Evolutionary conservation across 371 early-diverging fungal species (phyloP), one percentile per base, ranked within the genome.

Genomic region (Enteropsectra breve): DNA sequence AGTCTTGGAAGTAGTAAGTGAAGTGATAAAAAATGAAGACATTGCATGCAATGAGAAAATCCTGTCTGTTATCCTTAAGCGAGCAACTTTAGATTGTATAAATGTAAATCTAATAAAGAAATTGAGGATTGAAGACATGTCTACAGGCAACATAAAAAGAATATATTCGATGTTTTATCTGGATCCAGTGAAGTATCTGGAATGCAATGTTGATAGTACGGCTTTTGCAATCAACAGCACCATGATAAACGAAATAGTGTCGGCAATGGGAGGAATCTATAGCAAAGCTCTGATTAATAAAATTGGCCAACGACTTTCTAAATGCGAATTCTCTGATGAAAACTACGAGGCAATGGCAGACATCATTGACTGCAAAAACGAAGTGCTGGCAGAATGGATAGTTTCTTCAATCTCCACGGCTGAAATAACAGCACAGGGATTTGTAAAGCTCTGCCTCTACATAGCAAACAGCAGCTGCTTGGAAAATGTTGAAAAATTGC

Each of bases 161-260:
- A 52, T 52, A 11, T 52, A 52, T 38, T 52, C 52, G 11, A 52
- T 52, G 52, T 52, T 52, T 21, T 52, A 52, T 38, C 15, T 52
- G 24, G 21, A 18, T 18, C 52, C 52, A 11, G 13, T 52, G 52
- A 52, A 38, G 24, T 52, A 52, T 21, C 15, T 52, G 18, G 21
- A 52, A 21, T 52, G 18, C 21, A 21, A 52, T 11, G 18, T 52
- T 13, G 11, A 52, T 21, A 38, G 18, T 15, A 11, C 15, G 11
- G 52, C 13, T 11, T 52, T 52, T 38, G 40, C 21, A 11, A 18
- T 21, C 11, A 21, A 52, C 21, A 21, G 18, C 52, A 52, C 11
- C 21, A 52, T 52, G 52, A 38, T 52, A 11, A 21, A 11, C 18
- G 52, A 52, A 21, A 18, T 52, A 21, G 21, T 52, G 13, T 11